Conservation (phyloP, 2,329 filamentous ascomycete genomes). For the Arthrobotrys sinensis region DNA sequence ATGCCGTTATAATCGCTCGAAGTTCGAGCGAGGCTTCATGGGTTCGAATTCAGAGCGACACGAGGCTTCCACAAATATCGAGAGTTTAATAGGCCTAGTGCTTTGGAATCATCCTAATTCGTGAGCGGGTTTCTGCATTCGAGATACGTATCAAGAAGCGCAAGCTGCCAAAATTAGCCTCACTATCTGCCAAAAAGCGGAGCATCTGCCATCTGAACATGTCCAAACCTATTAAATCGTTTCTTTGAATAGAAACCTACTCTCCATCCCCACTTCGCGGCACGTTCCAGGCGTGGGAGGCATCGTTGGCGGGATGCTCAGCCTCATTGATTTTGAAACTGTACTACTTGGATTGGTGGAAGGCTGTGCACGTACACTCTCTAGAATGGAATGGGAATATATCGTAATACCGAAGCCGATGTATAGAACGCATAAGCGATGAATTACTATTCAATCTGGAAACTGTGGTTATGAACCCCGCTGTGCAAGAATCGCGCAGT, state of each 20-base stretch:
- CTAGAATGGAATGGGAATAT: not conserved
- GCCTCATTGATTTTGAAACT: slow-evolving; percentile 42
- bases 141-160: not conserved
- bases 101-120: not conserved
- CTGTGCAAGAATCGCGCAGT: not conserved
- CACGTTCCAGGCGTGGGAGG: slow-evolving; percentile 1
- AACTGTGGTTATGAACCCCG: not conserved
- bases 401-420: slow-evolving; percentile 13
- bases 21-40: not conserved
- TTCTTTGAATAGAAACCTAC: slow-evolving; percentile 11
- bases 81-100: not conserved
- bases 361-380: slow-evolving; percentile 46
- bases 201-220: not conserved
- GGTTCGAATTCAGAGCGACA: not conserved
- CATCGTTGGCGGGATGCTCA: slow-evolving; percentile 33
- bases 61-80: not conserved
- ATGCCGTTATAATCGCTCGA: too few relatives aligned
- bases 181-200: not conserved
- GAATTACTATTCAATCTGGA: slow-evolving; percentile 1
- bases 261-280: slow-evolving; percentile 13
- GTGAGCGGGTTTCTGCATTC: slow-evolving; percentile 1
- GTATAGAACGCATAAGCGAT: slow-evolving; percentile 15
- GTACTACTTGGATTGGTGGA: slow-evolving; percentile 38
- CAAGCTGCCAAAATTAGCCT: slow-evolving; percentile 30
- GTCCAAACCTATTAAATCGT: not conserved